These are phyloP conservation scores for Phytophthora litchii DNA, from an alignment of 352 stramenopile genomes.

Conservation along the genomic window DNA sequence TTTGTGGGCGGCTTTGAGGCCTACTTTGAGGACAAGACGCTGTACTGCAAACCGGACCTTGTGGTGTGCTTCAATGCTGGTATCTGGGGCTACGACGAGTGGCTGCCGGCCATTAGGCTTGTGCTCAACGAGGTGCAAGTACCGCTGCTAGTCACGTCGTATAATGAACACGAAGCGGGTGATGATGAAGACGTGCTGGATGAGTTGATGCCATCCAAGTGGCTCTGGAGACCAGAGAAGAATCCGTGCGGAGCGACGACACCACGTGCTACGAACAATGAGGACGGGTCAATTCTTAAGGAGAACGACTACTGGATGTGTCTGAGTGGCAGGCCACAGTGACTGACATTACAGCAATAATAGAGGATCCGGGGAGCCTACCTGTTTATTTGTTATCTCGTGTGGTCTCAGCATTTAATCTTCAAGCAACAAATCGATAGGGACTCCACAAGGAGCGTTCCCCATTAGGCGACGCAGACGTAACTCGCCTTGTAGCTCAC, in stretches of 20 bases:
- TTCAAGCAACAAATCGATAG: conserved; percentile 54
- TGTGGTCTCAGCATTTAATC: conserved; percentile 6
- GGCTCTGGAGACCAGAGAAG: conserved; percentile 79
- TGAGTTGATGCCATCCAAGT: conserved; percentile 46
- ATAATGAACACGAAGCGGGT: conserved; percentile 81
- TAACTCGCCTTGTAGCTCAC: conserved; percentile 55
- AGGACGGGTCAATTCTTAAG: conserved; percentile 55
- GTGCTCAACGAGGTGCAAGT: conserved; percentile 61
- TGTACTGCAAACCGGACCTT: conserved; percentile 61
- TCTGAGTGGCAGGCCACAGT: conserved; percentile 40
- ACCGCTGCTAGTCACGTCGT: conserved; percentile 82
- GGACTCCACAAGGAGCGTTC: conserved; percentile 41
- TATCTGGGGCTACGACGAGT: conserved; percentile 90
- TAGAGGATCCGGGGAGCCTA: conserved; percentile 3
- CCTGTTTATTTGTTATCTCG: conserved; percentile 10
- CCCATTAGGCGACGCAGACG: conserved; percentile 67
- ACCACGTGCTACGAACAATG: conserved; percentile 63
- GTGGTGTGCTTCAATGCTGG: conserved; percentile 87
- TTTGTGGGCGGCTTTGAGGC: conserved; percentile 74
- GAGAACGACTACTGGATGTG: conserved; percentile 90
- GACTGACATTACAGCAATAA: background rate
- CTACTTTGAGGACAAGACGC: conserved; percentile 50
- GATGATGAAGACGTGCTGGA: conserved; percentile 85
- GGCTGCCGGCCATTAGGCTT: conserved; percentile 71
- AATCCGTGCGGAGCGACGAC: conserved; percentile 56